These are phyloP conservation scores for Coriolopsis trogii DNA, from an alignment of 1,284 basidiomycete genomes.

Conservation along the genomic window DNA sequence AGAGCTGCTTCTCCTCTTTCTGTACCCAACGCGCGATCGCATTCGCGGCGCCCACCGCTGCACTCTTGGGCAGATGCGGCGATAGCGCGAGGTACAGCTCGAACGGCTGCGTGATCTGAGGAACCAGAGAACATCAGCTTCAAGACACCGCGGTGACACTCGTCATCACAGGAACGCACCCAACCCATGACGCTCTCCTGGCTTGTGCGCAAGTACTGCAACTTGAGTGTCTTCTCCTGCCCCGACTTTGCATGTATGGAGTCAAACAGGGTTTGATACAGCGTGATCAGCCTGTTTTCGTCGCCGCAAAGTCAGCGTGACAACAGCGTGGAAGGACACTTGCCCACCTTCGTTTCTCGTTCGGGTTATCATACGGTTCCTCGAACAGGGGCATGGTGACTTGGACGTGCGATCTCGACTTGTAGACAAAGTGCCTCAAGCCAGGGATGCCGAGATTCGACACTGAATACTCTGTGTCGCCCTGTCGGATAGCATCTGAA, in stretches of 20 bases:
- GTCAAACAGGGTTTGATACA: conserved; percentile 87
- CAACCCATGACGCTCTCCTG: conserved; percentile 90
- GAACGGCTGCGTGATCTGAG: conserved; percentile 88
- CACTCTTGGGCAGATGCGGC: conserved; percentile 83
- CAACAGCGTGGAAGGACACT: no score
- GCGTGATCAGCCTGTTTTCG: conserved; percentile 75
- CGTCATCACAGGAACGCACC: conserved; percentile 49
- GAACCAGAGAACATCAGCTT: background rate
- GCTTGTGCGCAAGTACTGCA: conserved; percentile 84
- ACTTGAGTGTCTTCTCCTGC: conserved; percentile 73
- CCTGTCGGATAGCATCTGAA: conserved; percentile 46
- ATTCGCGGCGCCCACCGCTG: conserved; percentile 86
- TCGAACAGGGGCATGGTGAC: conserved; percentile 84
- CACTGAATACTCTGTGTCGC: conserved; percentile 64
- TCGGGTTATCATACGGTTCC: conserved; percentile 72
- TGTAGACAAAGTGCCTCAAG: conserved; percentile 93
- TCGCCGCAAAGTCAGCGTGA: no score
- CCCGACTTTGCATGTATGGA: conserved; percentile 85
- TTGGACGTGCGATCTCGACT: conserved; percentile 87
- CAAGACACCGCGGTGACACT: background rate
- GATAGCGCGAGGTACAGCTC: conserved; percentile 89
- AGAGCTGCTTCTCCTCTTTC: conserved; percentile 81
- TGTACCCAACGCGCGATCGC: conserved; percentile 89
- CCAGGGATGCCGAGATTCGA: conserved; percentile 84
- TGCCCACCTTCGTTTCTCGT: conserved; percentile 61